Evolutionary conservation across 2,329 filamentous ascomycete species (phyloP), one percentile per base, ranked within the genome.

Genomic region (Eutypella sp.): DNA sequence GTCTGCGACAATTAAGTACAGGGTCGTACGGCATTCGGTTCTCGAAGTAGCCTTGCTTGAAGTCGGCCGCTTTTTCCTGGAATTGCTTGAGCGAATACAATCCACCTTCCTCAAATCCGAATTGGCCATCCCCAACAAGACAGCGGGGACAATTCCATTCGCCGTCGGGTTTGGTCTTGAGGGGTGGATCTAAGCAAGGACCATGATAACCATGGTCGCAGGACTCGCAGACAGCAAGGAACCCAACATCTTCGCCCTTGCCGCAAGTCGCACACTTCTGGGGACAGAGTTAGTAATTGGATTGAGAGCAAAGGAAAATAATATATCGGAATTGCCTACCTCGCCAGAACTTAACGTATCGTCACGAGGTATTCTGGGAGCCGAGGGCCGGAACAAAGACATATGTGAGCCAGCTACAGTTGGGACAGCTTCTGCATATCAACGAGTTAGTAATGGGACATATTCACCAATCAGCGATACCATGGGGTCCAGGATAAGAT

Each of bases 121-220:
- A 99, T 54, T 97, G 90, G 33, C 92, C 91, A 46, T 95, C 95
- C 40, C 93, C 93, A 20, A 99, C 93, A 22, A 99, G 79, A 63
- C 93, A 99, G 59, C 90, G 82, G 0, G 93, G 87, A 56, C 93
- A 99, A 63, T 97, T 92, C 93, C 93, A 99, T 60, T 97, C 93
- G 44, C 83, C 78, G 20, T 93, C 87, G 0, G 90, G 89, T 52
- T 86, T 82, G 8, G 78, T 72, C 56, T 85, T 86, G 37, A 95
- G 71, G 2, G 87, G 89, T 27, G 91, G 92, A 53, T 99, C 93
- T 18, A 97, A 78, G 60, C 93, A 99, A 48, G 82, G 77, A 57
- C 85, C 87, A 62, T 99, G 93, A 59, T 81, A 97, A 3, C 87
- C 85, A 59, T 87, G 79, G 51, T 97, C 92, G 67, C 93, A 99